Evolutionary conservation across 352 stramenopile genomes (phyloP), one percentile per base, ranked within the genome.

Genomic region (Salisapilia sapeloensis): DNA sequence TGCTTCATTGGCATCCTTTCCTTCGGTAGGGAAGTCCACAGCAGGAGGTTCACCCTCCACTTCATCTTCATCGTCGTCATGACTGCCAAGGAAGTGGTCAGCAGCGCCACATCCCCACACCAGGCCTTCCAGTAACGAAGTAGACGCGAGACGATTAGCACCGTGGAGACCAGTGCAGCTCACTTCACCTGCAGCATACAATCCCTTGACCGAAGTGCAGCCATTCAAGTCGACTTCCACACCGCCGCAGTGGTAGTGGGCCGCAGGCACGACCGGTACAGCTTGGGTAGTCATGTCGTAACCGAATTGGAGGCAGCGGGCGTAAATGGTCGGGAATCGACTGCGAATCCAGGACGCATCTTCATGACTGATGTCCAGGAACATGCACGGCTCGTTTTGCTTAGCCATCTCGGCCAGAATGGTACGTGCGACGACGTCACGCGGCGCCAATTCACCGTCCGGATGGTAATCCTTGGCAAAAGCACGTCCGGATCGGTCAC

Each of bases 211-310:
- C 28, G 33, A 75, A 6, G 81, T 95, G 19, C 61, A 45, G 4
- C 85, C 90, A 22, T 84, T 48, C 26, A 95, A 49, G 40, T 96
- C 82, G 6, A 92, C 92, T 12, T 77, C 50, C 1, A 96, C 61
- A 12, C 90, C 90, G 40, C 86, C 90, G 42, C 90, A 97, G 35
- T 93, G 92, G 43, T 97, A 97, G 46, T 97, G 90, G 17, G 85
- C 81, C 0, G 90, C 86, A 10, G 90, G 90, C 9, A 92, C 90
- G 3, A 96, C 66, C 4, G 90, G 86, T 41, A 97, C 72, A 0
- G 60, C 41, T 24, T 95, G 47, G 38, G 66, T 85, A 0, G 84
- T 94, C 55, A 96, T 84, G 60, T 97, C 90, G 18, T 96, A 67
- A 14, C 79, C 67, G n/a, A 60, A 63, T 6, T 53, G 41, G 12